Conservation (phyloP, 164 flowering plant genomes). For the Paratinospora sagittata region DNA sequence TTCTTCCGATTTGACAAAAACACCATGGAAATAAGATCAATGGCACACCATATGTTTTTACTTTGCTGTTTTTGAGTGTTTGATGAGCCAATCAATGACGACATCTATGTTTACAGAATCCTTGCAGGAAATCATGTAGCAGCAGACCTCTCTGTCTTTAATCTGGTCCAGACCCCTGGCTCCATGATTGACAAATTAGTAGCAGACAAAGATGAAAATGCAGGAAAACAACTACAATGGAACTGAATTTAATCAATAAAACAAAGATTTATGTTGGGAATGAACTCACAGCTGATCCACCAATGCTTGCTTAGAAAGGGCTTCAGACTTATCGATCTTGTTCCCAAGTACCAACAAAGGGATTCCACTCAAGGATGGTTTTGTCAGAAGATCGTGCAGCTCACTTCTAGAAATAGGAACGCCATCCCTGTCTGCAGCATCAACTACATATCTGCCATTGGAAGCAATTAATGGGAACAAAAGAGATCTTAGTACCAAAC, state of each 20-base stretch:
- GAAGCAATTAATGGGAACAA: not conserved
- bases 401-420: constrained; percentile 74
- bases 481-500: not conserved
- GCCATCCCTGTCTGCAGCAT: constrained; percentile 91
- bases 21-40: not conserved
- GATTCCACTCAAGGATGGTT: constrained; percentile 67
- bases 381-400: constrained; percentile 68
- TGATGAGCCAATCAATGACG: constrained; percentile 84
- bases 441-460: constrained; percentile 72
- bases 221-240: not conserved
- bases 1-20: not conserved
- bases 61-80: constrained; percentile 68
- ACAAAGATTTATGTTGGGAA: not conserved
- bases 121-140: constrained; percentile 92
- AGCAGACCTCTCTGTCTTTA: constrained; percentile 70
- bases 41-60: constrained; percentile 18
- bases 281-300: constrained; percentile 84
- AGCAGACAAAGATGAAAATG: not conserved
- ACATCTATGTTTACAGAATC: constrained; percentile 67
- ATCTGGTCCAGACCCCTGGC: constrained; percentile 61
- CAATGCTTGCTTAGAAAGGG: constrained; percentile 75
- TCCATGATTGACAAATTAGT: not conserved
- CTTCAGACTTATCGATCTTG: constrained; percentile 91
- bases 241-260: not conserved
- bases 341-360: constrained; percentile 83